phyloP scores from a whole-genome alignment of 2,329 filamentous ascomycete genomes.

The Periconia sp. region DNA sequence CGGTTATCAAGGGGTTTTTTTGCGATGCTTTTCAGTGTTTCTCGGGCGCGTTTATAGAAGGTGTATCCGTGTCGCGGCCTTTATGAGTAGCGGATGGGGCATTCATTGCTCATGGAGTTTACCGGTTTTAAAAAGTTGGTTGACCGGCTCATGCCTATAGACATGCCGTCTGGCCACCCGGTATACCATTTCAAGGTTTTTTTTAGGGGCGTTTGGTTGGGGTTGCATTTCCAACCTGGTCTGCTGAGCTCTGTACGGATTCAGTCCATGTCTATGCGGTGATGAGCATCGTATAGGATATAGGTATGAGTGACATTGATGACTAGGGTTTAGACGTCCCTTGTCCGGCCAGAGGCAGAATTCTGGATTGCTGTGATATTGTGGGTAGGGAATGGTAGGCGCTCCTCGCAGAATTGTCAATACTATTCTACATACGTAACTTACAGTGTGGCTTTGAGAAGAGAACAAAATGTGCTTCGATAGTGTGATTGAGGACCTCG shows the following conservation, averaged over 20 bases:
- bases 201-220: background rate
- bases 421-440: background rate
- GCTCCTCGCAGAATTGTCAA: background rate
- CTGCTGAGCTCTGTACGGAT: too few species aligned
- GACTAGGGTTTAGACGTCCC: too few species aligned
- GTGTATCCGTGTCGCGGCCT: slow-evolving; percentile 8
- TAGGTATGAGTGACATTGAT: too few species aligned
- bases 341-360: too few species aligned
- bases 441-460: too few species aligned
- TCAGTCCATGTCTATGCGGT: too few species aligned
- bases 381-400: background rate
- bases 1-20: slow-evolving; percentile 12
- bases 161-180: background rate
- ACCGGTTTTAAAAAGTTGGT: background rate
- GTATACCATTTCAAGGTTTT: background rate
- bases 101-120: slow-evolving; percentile 24
- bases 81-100: slow-evolving; percentile 29
- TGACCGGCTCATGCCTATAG: slow-evolving; percentile 4
- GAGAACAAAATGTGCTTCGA: too few species aligned
- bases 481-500: background rate
- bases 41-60: slow-evolving; percentile 20
- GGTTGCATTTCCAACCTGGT: background rate
- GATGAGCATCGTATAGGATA: too few species aligned
- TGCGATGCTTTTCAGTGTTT: slow-evolving; percentile 34
- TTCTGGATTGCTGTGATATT: slow-evolving; percentile 1